A percentile compares a stretch with the other conserved stretches of the same genome.
These are phyloP conservation scores for Calonectria montana DNA, from an alignment of 2,329 filamentous ascomycete genomes.

Conservation along the genomic window DNA sequence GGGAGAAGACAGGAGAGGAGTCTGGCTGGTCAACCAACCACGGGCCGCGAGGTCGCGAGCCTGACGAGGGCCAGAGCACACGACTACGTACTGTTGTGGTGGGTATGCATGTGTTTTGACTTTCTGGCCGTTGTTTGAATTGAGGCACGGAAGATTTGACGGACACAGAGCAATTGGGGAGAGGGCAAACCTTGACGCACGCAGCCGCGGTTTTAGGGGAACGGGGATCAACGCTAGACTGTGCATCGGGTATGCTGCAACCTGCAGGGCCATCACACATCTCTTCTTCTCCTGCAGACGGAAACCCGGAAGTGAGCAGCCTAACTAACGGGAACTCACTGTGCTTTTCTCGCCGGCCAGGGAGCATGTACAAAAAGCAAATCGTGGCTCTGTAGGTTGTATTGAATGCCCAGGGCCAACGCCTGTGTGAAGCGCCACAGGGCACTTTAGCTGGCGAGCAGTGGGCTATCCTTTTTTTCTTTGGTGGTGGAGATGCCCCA, in stretches of 20 bases:
- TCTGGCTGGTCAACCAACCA: conserved; percentile 4
- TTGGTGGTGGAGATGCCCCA: background rate
- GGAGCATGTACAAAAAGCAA: background rate
- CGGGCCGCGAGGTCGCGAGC: background rate
- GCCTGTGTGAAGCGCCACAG: background rate
- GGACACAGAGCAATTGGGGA: background rate
- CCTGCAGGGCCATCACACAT: conserved; percentile 1
- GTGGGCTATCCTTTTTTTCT: background rate
- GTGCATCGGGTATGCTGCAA: conserved; percentile 3
- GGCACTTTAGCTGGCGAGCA: background rate
- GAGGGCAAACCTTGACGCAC: background rate
- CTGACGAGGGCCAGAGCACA: background rate
- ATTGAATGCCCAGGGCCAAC: background rate
- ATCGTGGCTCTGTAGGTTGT: background rate
- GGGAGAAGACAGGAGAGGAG: background rate
- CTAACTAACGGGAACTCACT: background rate
- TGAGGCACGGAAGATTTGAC: conserved; percentile 2
- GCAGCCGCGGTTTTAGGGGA: conserved; percentile 8
- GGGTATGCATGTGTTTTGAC: background rate
- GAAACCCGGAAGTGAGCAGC: background rate
- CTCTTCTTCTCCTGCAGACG: conserved; percentile 5
- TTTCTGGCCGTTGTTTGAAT: conserved; percentile 5
- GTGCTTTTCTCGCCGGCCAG: background rate
- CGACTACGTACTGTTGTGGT: background rate
- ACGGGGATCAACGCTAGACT: conserved; percentile 6